Percentiles rank a stretch among this genome's conserved stretches.
Conservation (phyloP, 306 rosid species). For the Senna tora region DNA sequence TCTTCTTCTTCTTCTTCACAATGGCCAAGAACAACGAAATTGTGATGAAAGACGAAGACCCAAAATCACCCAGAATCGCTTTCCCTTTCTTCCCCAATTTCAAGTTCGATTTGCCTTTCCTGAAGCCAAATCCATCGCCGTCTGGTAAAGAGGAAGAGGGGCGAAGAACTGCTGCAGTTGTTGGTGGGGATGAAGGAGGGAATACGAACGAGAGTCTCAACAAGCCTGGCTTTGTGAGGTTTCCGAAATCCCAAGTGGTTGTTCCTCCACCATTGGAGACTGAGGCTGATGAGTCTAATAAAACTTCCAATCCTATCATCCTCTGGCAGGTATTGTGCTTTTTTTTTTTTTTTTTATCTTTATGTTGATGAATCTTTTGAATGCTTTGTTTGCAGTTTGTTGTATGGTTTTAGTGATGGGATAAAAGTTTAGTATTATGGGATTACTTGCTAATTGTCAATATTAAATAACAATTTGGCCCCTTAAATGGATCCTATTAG, state of each 20-base stretch:
- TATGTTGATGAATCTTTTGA: not conserved
- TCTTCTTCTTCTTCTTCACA: not conserved
- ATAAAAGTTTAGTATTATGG: too few species aligned
- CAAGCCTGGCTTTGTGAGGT: conserved; percentile 54
- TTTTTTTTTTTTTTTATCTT: not conserved
- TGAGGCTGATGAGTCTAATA: conserved; percentile 54
- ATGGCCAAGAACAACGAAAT: conserved; percentile 60
- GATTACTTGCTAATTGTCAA: too few species aligned
- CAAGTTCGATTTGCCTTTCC: conserved; percentile 59
- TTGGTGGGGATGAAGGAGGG: conserved; percentile 26
- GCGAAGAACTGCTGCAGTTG: conserved; percentile 1
- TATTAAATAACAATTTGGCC: too few species aligned
- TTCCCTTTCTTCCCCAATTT: conserved; percentile 60
- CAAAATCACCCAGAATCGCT: conserved; percentile 31
- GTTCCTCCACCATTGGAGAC: conserved; percentile 56
- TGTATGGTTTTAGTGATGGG: too few species aligned
- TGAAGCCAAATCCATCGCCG: conserved; percentile 41
- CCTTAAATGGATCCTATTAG: too few species aligned
- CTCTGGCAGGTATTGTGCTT: conserved; percentile 74
- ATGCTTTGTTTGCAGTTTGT: not conserved
- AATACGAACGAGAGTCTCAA: conserved; percentile 21
- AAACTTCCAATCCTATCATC: conserved; percentile 73
- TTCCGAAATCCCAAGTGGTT: conserved; percentile 53
- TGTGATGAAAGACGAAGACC: conserved; percentile 28
- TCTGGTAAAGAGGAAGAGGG: conserved; percentile 18